Conservation (phyloP, 352 stramenopile genomes). For the Phytophthora cactorum region DNA sequence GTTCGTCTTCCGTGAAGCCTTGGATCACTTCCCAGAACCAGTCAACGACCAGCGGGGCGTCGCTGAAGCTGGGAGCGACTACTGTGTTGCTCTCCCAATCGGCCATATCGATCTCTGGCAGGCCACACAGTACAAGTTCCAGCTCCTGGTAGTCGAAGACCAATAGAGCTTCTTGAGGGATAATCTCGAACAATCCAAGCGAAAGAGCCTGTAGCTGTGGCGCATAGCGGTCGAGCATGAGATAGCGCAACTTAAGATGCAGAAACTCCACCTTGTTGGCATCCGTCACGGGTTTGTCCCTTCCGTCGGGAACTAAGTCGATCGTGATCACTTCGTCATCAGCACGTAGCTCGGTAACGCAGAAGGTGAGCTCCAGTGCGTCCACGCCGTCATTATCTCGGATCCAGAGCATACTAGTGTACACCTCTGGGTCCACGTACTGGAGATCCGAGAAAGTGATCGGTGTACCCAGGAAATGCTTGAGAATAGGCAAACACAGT, state of each 20-base stretch:
- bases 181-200: slow-evolving; percentile 96
- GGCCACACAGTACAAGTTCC: slow-evolving; percentile 79
- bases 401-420: slow-evolving; percentile 80
- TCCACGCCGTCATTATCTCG: slow-evolving; percentile 73
- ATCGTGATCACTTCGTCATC: slow-evolving; percentile 64
- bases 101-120: slow-evolving; percentile 88
- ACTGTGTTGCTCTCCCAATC: slow-evolving; percentile 90
- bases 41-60: slow-evolving; percentile 45
- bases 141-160: slow-evolving; percentile 99
- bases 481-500: slow-evolving; percentile 79
- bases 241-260: slow-evolving; percentile 94
- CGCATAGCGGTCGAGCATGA: slow-evolving; percentile 93
- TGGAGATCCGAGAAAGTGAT: slow-evolving; percentile 86
- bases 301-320: slow-evolving; percentile 62
- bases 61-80: slow-evolving; percentile 56
- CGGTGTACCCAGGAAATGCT: slow-evolving; percentile 80
- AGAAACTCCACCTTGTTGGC: slow-evolving; percentile 97
- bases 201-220: slow-evolving; percentile 91
- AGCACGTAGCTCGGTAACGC: slow-evolving; percentile 69
- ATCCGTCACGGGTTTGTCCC: slow-evolving; percentile 90
- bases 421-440: slow-evolving; percentile 81
- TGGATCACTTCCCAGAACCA: slow-evolving; percentile 86
- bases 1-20: slow-evolving; percentile 71
- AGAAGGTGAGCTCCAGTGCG: slow-evolving; percentile 75
- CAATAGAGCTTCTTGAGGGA: slow-evolving; percentile 95